A percentile compares a stretch with the other conserved stretches of the same genome.
These are phyloP conservation scores for Mucor irregularis DNA, from an alignment of 371 early-diverging fungal species.

Conservation along the genomic window DNA sequence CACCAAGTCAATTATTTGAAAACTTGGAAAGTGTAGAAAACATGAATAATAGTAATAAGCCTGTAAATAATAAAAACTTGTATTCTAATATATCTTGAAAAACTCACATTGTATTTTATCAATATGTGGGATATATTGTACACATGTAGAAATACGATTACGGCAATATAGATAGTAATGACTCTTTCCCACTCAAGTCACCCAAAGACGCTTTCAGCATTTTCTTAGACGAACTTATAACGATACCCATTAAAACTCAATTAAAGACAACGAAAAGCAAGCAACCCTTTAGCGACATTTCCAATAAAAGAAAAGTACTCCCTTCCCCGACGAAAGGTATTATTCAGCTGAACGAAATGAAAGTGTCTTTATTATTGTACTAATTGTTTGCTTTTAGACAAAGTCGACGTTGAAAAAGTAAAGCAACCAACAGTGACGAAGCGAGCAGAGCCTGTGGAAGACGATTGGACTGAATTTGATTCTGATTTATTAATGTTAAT, in stretches of 20 bases:
- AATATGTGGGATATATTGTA: no score
- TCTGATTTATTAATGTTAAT: conserved; percentile 2
- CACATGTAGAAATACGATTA: no score
- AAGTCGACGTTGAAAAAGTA: neutral
- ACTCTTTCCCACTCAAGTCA: no score
- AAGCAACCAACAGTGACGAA: neutral
- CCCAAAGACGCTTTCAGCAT: conserved; percentile 3
- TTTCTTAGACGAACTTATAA: conserved; percentile 13
- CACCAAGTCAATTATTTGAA: conserved; percentile 16
- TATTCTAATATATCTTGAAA: no score
- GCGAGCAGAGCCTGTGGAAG: conserved; percentile 6
- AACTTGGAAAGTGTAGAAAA: conserved; percentile 6
- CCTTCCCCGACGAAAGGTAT: no score
- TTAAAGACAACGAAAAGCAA: neutral
- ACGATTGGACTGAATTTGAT: conserved; percentile 10
- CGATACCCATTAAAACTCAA: conserved; percentile 7
- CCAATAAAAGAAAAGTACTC: neutral
- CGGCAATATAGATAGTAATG: no score
- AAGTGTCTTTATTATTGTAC: no score
- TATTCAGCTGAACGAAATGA: no score
- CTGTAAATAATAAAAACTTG: no score
- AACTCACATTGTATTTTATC: neutral
- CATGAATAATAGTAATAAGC: neutral
- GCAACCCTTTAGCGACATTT: neutral
- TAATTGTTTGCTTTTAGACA: no score